These are phyloP conservation scores for sunflower (Helianthus annuus) DNA, from an alignment of 129 eudicot genomes.

Conservation along the genomic window DNA sequence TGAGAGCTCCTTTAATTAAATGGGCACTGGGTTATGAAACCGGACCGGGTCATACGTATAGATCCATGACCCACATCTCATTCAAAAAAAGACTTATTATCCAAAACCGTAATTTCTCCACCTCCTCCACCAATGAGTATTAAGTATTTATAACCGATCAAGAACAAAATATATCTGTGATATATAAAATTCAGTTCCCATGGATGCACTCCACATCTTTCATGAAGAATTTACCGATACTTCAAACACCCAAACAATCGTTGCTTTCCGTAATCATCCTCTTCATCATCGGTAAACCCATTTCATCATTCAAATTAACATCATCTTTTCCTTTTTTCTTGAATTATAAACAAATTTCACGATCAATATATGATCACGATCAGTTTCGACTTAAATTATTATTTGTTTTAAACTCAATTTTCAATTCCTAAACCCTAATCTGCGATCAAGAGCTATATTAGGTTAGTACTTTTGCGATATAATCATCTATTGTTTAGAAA, in stretches of 20 bases:
- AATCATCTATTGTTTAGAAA: not conserved
- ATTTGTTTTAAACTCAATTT: not conserved
- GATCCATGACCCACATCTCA: no score
- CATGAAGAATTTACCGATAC: conserved; percentile 9
- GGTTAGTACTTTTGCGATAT: conserved; percentile 6
- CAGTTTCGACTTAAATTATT: conserved; percentile 6
- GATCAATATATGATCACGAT: conserved; percentile 10
- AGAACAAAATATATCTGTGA: not conserved
- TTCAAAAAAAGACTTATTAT: no score
- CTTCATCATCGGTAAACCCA: conserved; percentile 12
- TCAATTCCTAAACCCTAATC: conserved; percentile 16
- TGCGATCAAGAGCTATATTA: not conserved
- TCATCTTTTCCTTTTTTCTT: not conserved
- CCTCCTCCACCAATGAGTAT: no score
- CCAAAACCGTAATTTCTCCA: no score
- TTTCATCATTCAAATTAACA: not conserved
- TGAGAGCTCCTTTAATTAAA: no score
- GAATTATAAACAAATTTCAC: not conserved
- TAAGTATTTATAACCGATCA: not conserved
- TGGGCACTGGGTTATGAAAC: no score
- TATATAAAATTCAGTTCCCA: conserved; percentile 9
- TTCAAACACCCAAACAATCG: conserved; percentile 3
- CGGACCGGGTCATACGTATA: no score
- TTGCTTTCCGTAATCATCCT: not conserved
- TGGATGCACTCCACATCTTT: conserved; percentile 17